Evolutionary conservation across 164 flowering plant genomes (phyloP).

Genomic region (Nymphaea colorata): DNA sequence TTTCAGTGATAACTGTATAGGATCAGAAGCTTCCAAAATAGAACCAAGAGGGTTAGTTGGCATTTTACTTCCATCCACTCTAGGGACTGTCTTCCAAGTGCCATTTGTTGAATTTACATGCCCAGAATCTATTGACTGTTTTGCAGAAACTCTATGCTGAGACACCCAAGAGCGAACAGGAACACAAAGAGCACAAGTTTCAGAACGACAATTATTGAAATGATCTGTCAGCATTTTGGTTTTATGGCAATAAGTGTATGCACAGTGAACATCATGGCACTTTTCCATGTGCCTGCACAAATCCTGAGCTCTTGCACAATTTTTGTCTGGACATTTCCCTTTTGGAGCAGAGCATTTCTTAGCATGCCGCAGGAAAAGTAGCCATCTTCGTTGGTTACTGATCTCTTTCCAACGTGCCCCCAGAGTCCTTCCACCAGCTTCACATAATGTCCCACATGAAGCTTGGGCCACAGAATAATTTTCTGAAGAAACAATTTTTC

Average conservation of each 20-base stretch:
- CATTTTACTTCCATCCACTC: slow-evolving; percentile 21
- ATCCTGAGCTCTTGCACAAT: slow-evolving; percentile 43
- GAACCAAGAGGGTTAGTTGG: slow-evolving; percentile 20
- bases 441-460: slow-evolving; percentile 18
- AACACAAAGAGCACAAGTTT: slow-evolving; percentile 68
- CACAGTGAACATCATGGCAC: slow-evolving; percentile 38
- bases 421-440: slow-evolving; percentile 15
- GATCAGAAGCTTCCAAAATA: slow-evolving; percentile 35
- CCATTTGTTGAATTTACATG: slow-evolving; percentile 23
- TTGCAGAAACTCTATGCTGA: slow-evolving; percentile 18
- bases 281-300: slow-evolving; percentile 48
- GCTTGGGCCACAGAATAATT: slow-evolving; percentile 17
- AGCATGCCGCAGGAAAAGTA: slow-evolving; percentile 72
- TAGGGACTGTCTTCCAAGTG: slow-evolving; percentile 28
- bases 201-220: slow-evolving; percentile 30
- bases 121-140: slow-evolving; percentile 18
- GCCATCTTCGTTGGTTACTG: slow-evolving; percentile 55
- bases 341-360: slow-evolving; percentile 57
- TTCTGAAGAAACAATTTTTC: slow-evolving; percentile 27
- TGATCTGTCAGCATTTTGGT: slow-evolving; percentile 43
- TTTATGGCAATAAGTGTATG: slow-evolving; percentile 51
- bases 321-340: slow-evolving; percentile 56
- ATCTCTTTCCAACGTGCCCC: slow-evolving; percentile 23
- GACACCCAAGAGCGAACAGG: slow-evolving; percentile 35
- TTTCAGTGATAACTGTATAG: slow-evolving; percentile 43